phyloP scores from a whole-genome alignment of 2,329 filamentous ascomycete species.

The Bertia moriformis region DNA sequence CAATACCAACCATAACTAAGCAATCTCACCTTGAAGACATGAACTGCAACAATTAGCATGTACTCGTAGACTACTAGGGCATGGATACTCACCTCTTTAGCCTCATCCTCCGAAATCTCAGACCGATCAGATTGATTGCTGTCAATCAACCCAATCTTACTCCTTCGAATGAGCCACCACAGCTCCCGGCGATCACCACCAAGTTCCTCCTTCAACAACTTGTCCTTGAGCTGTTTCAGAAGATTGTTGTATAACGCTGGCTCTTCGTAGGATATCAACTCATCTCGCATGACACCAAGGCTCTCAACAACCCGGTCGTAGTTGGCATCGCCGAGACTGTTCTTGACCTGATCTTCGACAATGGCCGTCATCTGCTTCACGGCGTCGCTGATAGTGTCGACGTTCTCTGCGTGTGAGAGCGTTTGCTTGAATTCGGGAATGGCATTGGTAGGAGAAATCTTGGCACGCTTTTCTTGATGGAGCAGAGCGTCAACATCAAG shows the following conservation, averaged over 20 bases:
- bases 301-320: conserved; percentile 66
- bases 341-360: conserved; percentile 51
- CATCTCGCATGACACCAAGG: conserved; percentile 65
- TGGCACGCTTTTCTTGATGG: conserved; percentile 19
- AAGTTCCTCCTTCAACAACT: conserved; percentile 53
- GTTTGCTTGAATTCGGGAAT: conserved; percentile 83
- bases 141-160: conserved; percentile 61
- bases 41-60: too few species aligned
- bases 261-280: conserved; percentile 62
- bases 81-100: conserved; percentile 41
- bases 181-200: conserved; percentile 68
- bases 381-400: conserved; percentile 49
- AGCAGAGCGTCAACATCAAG: conserved; percentile 75
- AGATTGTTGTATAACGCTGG: conserved; percentile 66
- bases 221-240: conserved; percentile 55
- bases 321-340: conserved; percentile 61
- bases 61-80: too few species aligned
- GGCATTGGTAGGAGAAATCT: conserved; percentile 52
- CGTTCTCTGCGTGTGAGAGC: conserved; percentile 43
- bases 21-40: too few species aligned
- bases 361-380: conserved; percentile 62
- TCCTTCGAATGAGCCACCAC: conserved; percentile 61
- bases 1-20: too few species aligned
- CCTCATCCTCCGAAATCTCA: conserved; percentile 55
- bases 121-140: conserved; percentile 45